Base-by-base conservation (phyloP, 164 flowering plant genomes). In the Magnolia kwangsiensis region DNA sequence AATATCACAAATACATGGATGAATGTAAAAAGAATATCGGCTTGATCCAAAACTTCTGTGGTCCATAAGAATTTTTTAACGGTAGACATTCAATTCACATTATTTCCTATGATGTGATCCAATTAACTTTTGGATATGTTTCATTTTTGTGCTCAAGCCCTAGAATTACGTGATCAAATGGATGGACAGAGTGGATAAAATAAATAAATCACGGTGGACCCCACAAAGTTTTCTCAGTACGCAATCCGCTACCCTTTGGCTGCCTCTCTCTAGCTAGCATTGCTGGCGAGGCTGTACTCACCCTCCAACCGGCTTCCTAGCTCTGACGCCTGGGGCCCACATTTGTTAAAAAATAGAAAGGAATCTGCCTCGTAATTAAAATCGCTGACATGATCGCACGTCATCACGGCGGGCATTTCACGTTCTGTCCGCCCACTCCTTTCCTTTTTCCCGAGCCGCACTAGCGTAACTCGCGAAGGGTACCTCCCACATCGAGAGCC, bases 361-460 rank as follows among this genome's bases (percentile, higher is more conserved):
- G 74, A 51, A 72, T 50, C 61, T 50, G 74, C 74, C 31, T 51
- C 63, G 24, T 55, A 51, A 72, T 50, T 50, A 55, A 72, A 55
- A 51, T 55, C 7, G 18, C 31, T 72, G 74, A 72, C 74, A 55
- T 13, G 1, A 18, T 23, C 27, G 1, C 21, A 51, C 31, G 74
- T 72, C 74, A 72, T 51, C 31, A 18, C 4, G 37, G 63, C 63
- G 21, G 2, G 18, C 9, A 16, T 51, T 51, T 72, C 74, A 51
- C 74, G 74, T 23, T 49, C 59, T 20, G 31, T 55, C 74, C 74
- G 58, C 63, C 63, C 14, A 11, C 14, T 9, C 13, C 61, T 55
- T 16, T 13, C 11, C 13, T 55, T 55, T 55, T 16, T 16, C 61
- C 61, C 61, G 13, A 4, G 7, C 45, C 7, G 7, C 45, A 7